Base-by-base conservation (phyloP, 2,329 filamentous ascomycete species). In the Hymenoscyphus linearis region DNA sequence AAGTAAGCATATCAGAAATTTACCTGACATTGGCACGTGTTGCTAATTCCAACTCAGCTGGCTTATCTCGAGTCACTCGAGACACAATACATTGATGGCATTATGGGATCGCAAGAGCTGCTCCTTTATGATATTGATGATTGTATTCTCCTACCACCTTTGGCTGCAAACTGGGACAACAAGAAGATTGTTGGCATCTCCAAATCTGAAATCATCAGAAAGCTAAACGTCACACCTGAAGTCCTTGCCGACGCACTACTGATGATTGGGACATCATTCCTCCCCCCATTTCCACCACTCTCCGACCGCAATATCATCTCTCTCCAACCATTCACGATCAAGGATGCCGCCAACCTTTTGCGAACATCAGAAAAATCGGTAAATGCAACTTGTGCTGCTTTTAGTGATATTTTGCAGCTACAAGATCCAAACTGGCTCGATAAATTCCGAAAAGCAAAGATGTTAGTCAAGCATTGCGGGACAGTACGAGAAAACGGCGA, bases 401-500 rank as follows among this genome's bases (percentile, higher is more conserved):
- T 91, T 71, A 87, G 89, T 70, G 92, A 97, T 61, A 87, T 96
- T 57, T 80, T 92, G 12, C 83, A 88, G 25, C 80, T 84, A 56
- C 83, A 86, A 68, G 85, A 90, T 50, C 79, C 87, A 16, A 83
- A 88, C 57, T 99, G 96, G 81, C 79, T 91, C 35, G 89, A 93
- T 72, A 90, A 89, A 70, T 99, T 92, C 73, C 89, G 88, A 72
- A 93, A 90, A 74, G 91, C 91, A 25, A 87, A 88, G 64, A 87
- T 96, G 82, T 88, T 87, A 1, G 85, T 97, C 56, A 89, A 92
- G 70, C 93, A 98, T 74, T 93, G 93, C 74, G 87, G 96, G 47
- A 86, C 93, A 70, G 86, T 96, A 9, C 60, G 64, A 16, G 60
- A 60, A 54, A 61, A 68, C 47, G 95, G 95, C 47, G 86, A 88